Base-by-base conservation (phyloP, 495 filamentous ascomycete species). In the Penicillium steckii region DNA sequence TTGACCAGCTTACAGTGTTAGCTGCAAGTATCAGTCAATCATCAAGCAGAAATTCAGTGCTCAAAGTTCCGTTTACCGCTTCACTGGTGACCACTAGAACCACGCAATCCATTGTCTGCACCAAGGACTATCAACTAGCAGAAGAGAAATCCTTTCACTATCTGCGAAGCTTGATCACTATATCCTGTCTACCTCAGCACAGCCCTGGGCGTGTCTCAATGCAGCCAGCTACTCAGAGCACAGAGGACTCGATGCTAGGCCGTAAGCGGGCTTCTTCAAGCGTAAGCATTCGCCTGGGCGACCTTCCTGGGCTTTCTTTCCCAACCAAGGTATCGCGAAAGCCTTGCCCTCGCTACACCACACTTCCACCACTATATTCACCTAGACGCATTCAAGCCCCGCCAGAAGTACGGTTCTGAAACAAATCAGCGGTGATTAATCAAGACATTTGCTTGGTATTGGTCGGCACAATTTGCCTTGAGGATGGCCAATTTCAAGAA, bases 91-190 rank as follows among this genome's bases (percentile, higher is more conserved):
- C 23, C 10, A 44, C 42, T 7, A n/a, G 23, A 19, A 47, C 44
- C 44, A 47, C 27, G 13, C 44, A 44, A 25, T 25, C 27, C 48
- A 41, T 3, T 18, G 21, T 10, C 9, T 18, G 8, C 9, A 1
- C 19, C 22, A 18, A 18, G 19, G 44, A 51, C 27, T 25, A 55
- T 13, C 42, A 53, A n/a, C 27, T 47, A 15, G 48, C 25, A 8
- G 49, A 57, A 43, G 64, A 59, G 42, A 58, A 67, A 42, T 58
- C 53, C 12, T 65, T 67, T 53, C 44, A 60, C 32, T 61, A 66
- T 26, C 53, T 66, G 35, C 42, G 47, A 22, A 64, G 60, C 33
- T 43, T 64, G 38, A 66, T 66, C 53, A 66, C 60, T 21, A 18
- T 59, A 38, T 64, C 63, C n/a, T 56, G 17, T 24, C 27, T 50